Base-by-base conservation (phyloP, 1,139 yeast genomes). In the Hyphopichia pseudoburtonii region DNA sequence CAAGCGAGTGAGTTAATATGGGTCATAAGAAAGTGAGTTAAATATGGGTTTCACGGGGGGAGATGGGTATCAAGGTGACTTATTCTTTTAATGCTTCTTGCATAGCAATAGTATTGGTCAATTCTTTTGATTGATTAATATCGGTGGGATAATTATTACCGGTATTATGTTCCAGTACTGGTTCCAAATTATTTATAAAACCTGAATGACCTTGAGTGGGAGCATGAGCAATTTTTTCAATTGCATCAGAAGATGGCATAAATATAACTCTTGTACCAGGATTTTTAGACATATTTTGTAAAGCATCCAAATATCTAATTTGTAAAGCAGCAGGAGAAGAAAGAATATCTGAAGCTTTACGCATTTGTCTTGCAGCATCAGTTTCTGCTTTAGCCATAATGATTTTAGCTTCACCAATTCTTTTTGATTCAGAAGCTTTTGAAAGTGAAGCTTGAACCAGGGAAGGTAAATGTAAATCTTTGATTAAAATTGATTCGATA, bases 321-420 rank as follows among this genome's bases (percentile, higher is more conserved):
- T 83, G 89, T 86, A 83, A 81, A 25, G 89, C 90, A 5, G 88
- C 80, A 49, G 81, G 80, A 30, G 86, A 80, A 25, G 86, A 85
- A 54, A 83, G 71, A 40, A 83, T 82, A 57, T 83, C 88, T 34
- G 89, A 87, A 21, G 89, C 88, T 60, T 81, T 79, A 64, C 90
- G 73, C 88, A 83, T 82, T 50, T 82, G 72, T 57, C 81, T 82
- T 40, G 89, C 88, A 53, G 80, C 70, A 58, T 83, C 89, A 38
- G 82, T 88, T 62, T 83, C 89, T 16, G 88, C 88, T 56, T 76
- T 76, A 27, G 89, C 89, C 46, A 81, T 80, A 54, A 83, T 82
- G 52, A 83, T 82, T 69, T 82, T 83, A 54, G 84, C 77, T 59
- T 83, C 90, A 64, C 89, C 89, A 43, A 82, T 80, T 60, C 90